These are phyloP conservation scores for Gonapodya sp. DNA, from an alignment of 192 early-diverging fungal species.

Conservation along the genomic window DNA sequence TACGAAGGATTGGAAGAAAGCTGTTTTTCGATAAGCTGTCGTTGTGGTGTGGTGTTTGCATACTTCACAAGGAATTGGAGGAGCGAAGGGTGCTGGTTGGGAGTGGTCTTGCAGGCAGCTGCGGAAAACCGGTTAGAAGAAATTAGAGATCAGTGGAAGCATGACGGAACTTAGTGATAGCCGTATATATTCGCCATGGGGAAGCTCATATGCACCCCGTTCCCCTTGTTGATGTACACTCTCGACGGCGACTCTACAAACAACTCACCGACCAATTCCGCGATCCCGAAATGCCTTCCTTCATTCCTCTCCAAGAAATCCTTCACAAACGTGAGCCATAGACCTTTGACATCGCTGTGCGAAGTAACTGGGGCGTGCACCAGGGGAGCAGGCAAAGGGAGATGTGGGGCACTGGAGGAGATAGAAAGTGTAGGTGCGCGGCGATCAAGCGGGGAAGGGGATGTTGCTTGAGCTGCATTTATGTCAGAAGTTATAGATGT, in stretches of 20 bases:
- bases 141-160: neutral
- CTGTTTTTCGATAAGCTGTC: neutral
- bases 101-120: neutral
- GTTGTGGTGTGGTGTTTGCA: neutral
- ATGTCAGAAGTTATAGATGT: no score
- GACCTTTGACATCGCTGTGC: neutral
- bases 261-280: neutral
- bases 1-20: neutral
- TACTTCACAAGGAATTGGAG: neutral
- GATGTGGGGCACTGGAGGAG: no score
- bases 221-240: no score
- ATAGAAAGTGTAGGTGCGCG: no score
- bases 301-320: neutral
- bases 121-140: neutral
- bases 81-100: neutral
- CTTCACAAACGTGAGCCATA: neutral
- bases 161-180: neutral
- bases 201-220: neutral
- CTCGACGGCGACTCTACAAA: no score
- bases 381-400: no score
- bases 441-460: no score
- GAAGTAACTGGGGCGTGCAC: neutral
- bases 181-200: neutral
- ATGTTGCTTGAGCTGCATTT: no score
- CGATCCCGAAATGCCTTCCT: neutral